These are phyloP conservation scores for Fusarium vanettenii DNA, from an alignment of 2,329 filamentous ascomycete species.

Conservation along the genomic window DNA sequence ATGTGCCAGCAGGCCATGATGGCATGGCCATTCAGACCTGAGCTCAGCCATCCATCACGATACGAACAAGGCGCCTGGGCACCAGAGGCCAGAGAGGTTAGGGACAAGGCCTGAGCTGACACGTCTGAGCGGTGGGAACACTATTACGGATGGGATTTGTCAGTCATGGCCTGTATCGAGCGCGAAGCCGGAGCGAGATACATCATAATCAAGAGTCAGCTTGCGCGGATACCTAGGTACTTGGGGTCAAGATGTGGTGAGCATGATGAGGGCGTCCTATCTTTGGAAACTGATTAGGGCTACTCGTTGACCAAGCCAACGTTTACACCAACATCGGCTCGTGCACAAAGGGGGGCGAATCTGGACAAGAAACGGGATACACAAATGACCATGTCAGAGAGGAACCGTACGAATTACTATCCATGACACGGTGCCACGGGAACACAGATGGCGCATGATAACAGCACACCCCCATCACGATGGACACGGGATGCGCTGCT, in stretches of 20 bases:
- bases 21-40: constrained; percentile 25
- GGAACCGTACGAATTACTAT: constrained; percentile 32
- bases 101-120: constrained; percentile 1
- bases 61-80: constrained; percentile 17
- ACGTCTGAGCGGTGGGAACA: neutral
- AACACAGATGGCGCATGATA: constrained; percentile 32
- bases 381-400: constrained; percentile 27
- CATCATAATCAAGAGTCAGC: constrained; percentile 9
- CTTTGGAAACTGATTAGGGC: constrained; percentile 35
- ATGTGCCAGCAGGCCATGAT: constrained; percentile 19
- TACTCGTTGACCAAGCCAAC: constrained; percentile 18
- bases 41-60: constrained; percentile 35
- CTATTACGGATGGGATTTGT: constrained; percentile 25
- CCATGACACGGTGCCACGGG: constrained; percentile 39
- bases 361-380: constrained; percentile 19
- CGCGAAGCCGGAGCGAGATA: constrained; percentile 13
- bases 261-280: constrained; percentile 14
- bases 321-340: constrained; percentile 3
- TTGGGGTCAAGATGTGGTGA: constrained; percentile 24
- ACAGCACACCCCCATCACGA: constrained; percentile 34
- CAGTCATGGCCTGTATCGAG: constrained; percentile 10
- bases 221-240: constrained; percentile 7
- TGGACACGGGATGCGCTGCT: constrained; percentile 28
- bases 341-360: constrained; percentile 23
- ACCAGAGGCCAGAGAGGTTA: constrained; percentile 18